These are phyloP conservation scores for Barnettozyma pratensis DNA, from an alignment of 805 yeast species.

Conservation along the genomic window DNA sequence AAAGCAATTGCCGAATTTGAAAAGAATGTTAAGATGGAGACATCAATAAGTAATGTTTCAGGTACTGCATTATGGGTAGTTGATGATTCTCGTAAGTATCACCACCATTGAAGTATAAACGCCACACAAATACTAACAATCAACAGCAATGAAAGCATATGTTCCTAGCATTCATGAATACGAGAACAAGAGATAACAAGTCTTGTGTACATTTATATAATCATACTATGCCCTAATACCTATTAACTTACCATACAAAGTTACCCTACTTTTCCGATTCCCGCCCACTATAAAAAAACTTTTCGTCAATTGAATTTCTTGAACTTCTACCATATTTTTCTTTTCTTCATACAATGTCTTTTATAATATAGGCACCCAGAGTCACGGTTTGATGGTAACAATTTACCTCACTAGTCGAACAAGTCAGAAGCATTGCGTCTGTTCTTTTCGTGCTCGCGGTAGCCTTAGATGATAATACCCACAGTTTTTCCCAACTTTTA, in stretches of 20 bases:
- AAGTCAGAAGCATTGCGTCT: constrained; percentile 15
- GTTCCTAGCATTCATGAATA: constrained; percentile 62
- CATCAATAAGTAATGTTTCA: constrained; percentile 48
- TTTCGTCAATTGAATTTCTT: neutral
- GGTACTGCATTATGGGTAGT: constrained; percentile 57
- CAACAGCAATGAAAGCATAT: constrained; percentile 37
- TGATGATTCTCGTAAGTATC: constrained; percentile 35
- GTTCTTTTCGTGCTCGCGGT: constrained; percentile 83
- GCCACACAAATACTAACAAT: neutral
- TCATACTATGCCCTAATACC: neutral
- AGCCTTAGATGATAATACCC: constrained; percentile 57
- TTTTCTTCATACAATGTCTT: constrained; percentile 23
- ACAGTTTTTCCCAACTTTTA: constrained; percentile 48
- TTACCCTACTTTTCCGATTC: neutral
- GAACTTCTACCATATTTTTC: neutral
- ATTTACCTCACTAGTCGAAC: constrained; percentile 29
- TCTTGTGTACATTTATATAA: neutral
- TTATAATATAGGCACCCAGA: constrained; percentile 65
- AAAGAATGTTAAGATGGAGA: constrained; percentile 50
- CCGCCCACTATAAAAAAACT: constrained; percentile 4
- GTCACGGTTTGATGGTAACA: constrained; percentile 38
- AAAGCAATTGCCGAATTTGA: constrained; percentile 52
- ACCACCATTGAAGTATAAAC: neutral
- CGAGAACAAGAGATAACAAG: constrained; percentile 33
- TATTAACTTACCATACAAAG: neutral